Evolutionary conservation across 148 eudicot species (phyloP).

Genomic region (Vaccinium darrowii): DNA sequence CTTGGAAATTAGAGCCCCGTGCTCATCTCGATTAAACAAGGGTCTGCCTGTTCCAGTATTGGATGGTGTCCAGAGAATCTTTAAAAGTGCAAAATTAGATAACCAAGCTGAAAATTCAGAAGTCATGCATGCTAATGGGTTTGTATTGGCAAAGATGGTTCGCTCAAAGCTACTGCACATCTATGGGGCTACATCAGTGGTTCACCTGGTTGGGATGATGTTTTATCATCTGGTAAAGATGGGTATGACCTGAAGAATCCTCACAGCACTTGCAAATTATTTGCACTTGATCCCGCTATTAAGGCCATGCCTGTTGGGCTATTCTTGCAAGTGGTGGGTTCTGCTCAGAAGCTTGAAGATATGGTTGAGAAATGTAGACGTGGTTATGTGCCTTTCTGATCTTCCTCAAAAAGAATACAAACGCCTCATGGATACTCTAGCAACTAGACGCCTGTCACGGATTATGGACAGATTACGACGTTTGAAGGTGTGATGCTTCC

Average conservation of each 20-base stretch:
- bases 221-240: conserved; percentile 40
- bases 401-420: conserved; percentile 71
- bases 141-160: too few species aligned
- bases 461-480: conserved; percentile 78
- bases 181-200: conserved; percentile 50
- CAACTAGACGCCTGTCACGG: conserved; percentile 72
- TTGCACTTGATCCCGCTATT: too few species aligned
- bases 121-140: too few species aligned
- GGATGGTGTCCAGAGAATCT: too few species aligned
- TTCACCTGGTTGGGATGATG: conserved; percentile 48
- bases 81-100: too few species aligned
- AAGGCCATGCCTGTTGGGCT: too few species aligned
- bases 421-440: conserved; percentile 67
- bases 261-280: conserved; percentile 70
- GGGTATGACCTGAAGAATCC: conserved; percentile 57
- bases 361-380: conserved; percentile 70
- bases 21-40: too few species aligned
- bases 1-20: too few species aligned
- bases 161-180: too few species aligned
- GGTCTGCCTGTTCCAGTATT: too few species aligned
- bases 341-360: conserved; percentile 60
- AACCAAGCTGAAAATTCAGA: too few species aligned
- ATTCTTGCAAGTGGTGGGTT: conserved; percentile 84
- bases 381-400: conserved; percentile 76
- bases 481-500: conserved; percentile 59